These are phyloP conservation scores for Tylopilus subfusipes DNA, from an alignment of 768 basidiomycete species.

Conservation along the genomic window DNA sequence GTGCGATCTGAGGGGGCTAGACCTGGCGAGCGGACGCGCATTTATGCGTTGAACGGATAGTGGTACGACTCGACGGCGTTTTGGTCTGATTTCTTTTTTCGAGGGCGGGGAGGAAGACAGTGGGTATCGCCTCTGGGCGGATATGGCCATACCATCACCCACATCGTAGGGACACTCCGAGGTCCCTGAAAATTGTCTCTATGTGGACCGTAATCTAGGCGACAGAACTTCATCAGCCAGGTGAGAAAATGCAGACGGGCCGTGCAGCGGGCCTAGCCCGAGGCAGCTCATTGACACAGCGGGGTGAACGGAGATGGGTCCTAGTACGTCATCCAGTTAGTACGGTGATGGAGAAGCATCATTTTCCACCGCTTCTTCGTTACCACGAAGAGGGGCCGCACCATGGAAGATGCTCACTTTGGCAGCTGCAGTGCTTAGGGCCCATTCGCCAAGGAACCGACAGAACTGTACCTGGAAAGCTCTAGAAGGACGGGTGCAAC, in stretches of 20 bases:
- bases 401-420: conserved; percentile 18
- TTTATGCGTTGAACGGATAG: conserved; percentile 14
- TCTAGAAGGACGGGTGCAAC: neutral
- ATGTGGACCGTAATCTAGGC: neutral
- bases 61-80: conserved; percentile 20
- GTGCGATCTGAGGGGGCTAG: neutral
- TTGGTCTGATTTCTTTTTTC: conserved; percentile 13
- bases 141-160: conserved; percentile 16
- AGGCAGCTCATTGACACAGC: conserved; percentile 1
- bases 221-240: conserved; percentile 7
- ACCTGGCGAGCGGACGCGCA: neutral
- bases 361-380: neutral
- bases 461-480: neutral
- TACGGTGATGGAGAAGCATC: conserved; percentile 14
- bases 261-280: neutral
- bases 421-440: conserved; percentile 6
- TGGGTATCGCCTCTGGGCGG: neutral
- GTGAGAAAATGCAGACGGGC: conserved; percentile 4
- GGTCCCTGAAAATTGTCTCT: neutral
- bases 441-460: neutral
- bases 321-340: conserved; percentile 17
- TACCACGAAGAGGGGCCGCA: neutral
- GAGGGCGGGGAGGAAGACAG: conserved; percentile 1
- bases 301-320: conserved; percentile 3
- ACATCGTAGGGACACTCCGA: neutral